Evolutionary conservation across 257 asterid genomes (phyloP).

Genomic region (Thymus mandschuricus): DNA sequence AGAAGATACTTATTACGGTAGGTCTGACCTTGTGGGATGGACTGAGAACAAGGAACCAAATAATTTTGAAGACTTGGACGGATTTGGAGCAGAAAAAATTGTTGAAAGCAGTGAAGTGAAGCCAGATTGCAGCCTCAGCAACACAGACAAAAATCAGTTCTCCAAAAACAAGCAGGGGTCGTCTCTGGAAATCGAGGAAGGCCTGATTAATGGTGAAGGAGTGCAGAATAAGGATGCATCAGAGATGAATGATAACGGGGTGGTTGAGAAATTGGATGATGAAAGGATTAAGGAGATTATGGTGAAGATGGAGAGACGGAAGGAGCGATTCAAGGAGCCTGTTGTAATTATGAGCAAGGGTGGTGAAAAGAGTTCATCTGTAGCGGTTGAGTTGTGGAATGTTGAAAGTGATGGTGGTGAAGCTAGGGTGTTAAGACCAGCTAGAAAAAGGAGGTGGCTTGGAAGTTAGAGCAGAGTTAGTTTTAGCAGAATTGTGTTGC

Average conservation of each 20-base stretch:
- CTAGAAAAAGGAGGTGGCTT: slow-evolving; percentile 69
- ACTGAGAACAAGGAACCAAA: slow-evolving; percentile 32
- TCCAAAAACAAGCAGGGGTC: too few relatives aligned
- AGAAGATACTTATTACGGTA: slow-evolving; percentile 35
- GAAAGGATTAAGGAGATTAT: slow-evolving; percentile 54
- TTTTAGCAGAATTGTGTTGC: not conserved
- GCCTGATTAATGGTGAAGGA: slow-evolving; percentile 51
- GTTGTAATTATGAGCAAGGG: slow-evolving; percentile 34
- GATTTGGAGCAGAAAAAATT: slow-evolving; percentile 19
- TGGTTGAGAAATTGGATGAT: slow-evolving; percentile 42
- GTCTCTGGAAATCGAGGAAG: slow-evolving; percentile 64
- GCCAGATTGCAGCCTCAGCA: slow-evolving; percentile 27
- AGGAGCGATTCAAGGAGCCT: slow-evolving; percentile 60
- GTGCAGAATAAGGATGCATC: slow-evolving; percentile 29
- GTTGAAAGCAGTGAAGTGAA: slow-evolving; percentile 24
- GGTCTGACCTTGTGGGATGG: slow-evolving; percentile 37
- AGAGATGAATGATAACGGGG: slow-evolving; percentile 23
- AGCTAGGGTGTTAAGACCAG: slow-evolving; percentile 49
- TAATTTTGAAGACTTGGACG: slow-evolving; percentile 26
- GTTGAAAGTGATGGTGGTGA: slow-evolving; percentile 24
- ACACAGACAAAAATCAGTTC: slow-evolving; percentile 27
- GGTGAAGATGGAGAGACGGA: slow-evolving; percentile 67
- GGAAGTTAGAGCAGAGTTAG: slow-evolving; percentile 36
- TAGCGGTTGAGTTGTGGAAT: slow-evolving; percentile 25
- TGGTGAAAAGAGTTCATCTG: slow-evolving; percentile 35